A percentile compares a stretch with the other conserved stretches of the same genome.
phyloP scores from a whole-genome alignment of 1,284 basidiomycete genomes.

The Cystobasidiaceae sp. region DNA sequence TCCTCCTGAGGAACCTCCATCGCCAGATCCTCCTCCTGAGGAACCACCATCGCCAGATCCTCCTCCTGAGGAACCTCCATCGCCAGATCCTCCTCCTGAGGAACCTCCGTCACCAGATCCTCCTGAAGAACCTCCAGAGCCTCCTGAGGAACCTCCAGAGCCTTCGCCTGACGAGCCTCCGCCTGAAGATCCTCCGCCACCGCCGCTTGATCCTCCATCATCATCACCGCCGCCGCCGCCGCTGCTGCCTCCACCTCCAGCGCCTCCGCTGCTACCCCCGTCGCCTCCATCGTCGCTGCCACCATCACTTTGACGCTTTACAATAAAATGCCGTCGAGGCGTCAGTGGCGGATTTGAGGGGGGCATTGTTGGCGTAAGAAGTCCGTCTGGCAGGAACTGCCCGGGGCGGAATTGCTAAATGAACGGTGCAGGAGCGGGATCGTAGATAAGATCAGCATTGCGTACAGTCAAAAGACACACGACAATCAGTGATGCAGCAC shows the following conservation, averaged over 20 bases:
- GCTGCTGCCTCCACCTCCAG: neutral
- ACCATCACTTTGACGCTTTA: neutral
- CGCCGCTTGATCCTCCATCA: neutral
- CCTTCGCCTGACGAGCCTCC: neutral
- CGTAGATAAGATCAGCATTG: no score
- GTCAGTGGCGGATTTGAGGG: no score
- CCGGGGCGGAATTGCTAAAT: neutral
- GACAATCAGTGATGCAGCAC: no score
- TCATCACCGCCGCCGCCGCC: neutral
- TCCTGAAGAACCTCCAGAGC: neutral
- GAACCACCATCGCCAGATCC: no score
- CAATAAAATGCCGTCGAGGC: no score
- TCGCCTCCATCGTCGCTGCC: no score
- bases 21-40: no score
- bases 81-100: no score
- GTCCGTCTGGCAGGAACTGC: neutral
- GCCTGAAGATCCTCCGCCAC: neutral
- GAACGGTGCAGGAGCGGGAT: neutral
- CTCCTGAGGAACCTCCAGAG: no score
- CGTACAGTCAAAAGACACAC: no score
- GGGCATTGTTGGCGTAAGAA: neutral
- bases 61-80: no score
- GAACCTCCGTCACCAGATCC: neutral
- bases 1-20: neutral
- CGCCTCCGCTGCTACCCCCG: no score